phyloP scores from a whole-genome alignment of 129 eudicot species.

The Dittrichia graveolens region DNA sequence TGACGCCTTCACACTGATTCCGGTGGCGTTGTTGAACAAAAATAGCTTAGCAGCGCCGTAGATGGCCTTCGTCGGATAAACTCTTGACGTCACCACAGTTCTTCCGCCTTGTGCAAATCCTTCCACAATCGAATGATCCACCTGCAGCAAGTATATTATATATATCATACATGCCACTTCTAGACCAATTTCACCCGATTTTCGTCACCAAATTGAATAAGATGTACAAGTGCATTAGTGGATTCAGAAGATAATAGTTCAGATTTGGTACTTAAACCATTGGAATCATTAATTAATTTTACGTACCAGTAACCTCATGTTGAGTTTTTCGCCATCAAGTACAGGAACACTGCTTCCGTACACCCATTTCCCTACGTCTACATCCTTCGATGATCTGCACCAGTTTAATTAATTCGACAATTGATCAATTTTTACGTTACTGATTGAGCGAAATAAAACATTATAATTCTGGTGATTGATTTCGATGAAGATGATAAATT shows the following conservation, averaged over 20 bases:
- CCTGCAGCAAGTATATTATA: conserved; percentile 37
- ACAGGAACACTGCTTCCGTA: conserved; percentile 83
- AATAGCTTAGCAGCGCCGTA: conserved; percentile 62
- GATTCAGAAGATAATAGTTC: not conserved
- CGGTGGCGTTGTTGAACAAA: conserved; percentile 87
- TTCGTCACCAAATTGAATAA: not conserved
- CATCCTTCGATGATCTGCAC: conserved; percentile 80
- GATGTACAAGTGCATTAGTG: not conserved
- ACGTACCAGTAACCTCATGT: conserved; percentile 78
- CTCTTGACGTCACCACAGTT: conserved; percentile 74
- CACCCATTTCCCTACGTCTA: conserved; percentile 57
- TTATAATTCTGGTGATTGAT: not conserved
- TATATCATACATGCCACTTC: not conserved
- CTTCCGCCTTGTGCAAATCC: conserved; percentile 92
- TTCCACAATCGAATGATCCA: conserved; percentile 90
- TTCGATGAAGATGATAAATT: not conserved
- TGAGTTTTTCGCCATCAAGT: conserved; percentile 64
- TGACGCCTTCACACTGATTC: conserved; percentile 61
- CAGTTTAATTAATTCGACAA: not conserved
- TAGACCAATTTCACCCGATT: no score
- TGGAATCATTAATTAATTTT: not conserved
- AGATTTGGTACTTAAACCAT: not conserved
- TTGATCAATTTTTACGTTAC: not conserved
- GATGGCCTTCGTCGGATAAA: conserved; percentile 77
- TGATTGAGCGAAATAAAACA: not conserved